Evolutionary conservation across 345 rosid genomes (phyloP).

Genomic region (Boechera retrofracta): DNA sequence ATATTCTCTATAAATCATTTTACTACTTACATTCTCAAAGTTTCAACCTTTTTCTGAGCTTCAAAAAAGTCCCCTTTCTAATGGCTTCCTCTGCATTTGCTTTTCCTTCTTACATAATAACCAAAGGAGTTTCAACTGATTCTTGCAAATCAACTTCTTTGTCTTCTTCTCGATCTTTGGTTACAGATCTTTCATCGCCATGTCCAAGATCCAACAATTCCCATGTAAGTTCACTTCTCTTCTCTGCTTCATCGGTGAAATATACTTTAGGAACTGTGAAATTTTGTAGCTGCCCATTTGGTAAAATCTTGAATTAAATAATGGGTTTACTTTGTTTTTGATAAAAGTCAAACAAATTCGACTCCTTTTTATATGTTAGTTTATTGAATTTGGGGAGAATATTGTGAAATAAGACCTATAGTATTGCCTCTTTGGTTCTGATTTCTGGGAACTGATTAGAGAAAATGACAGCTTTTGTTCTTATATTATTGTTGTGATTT

Average conservation of each 20-base stretch:
- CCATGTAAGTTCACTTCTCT: slow-evolving; percentile 39
- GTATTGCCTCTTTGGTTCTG: slow-evolving; percentile 4
- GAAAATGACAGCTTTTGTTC: slow-evolving; percentile 31
- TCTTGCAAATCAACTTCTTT: slow-evolving; percentile 47
- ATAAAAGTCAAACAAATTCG: slow-evolving; percentile 23
- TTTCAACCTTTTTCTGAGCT: not conserved
- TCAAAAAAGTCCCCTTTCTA: not conserved
- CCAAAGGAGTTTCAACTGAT: slow-evolving; percentile 49
- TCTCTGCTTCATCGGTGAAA: slow-evolving; percentile 1
- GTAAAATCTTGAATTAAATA: slow-evolving; percentile 41
- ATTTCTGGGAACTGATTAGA: not conserved
- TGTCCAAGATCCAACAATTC: slow-evolving; percentile 48
- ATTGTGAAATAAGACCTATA: slow-evolving; percentile 17
- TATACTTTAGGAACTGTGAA: not conserved
- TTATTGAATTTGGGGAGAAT: not conserved
- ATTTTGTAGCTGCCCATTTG: slow-evolving; percentile 13
- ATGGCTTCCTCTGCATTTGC: slow-evolving; percentile 84
- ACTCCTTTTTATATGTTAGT: slow-evolving; percentile 13
- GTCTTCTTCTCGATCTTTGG: slow-evolving; percentile 52
- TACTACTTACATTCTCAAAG: slow-evolving; percentile 14
- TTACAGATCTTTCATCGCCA: slow-evolving; percentile 58
- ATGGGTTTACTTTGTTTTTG: slow-evolving; percentile 23
- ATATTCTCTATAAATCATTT: slow-evolving; percentile 27
- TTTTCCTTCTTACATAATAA: slow-evolving; percentile 55
- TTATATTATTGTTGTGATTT: slow-evolving; percentile 31